These are phyloP conservation scores for Citrus hindsii DNA, from an alignment of 345 rosid genomes.

Conservation along the genomic window DNA sequence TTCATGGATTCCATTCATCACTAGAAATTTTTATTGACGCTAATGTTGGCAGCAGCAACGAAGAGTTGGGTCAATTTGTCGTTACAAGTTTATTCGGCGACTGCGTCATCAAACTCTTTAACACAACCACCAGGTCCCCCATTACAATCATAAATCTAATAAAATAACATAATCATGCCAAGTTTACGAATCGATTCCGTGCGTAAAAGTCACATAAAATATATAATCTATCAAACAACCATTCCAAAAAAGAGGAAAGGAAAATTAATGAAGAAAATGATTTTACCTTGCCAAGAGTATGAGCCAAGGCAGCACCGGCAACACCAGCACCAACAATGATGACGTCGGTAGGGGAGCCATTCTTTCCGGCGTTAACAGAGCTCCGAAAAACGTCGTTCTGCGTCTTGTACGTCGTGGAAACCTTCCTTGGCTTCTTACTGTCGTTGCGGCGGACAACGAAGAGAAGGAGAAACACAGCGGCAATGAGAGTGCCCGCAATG, in stretches of 20 bases:
- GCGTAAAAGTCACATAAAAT: too few relatives aligned
- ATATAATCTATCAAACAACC: background rate
- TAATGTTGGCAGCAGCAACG: too few relatives aligned
- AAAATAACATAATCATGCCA: constrained; percentile 3
- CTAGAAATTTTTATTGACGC: background rate
- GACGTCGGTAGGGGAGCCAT: constrained; percentile 34
- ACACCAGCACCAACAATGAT: constrained; percentile 87
- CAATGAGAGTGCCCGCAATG: constrained; percentile 29
- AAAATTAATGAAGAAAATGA: background rate
- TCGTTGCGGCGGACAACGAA: constrained; percentile 24
- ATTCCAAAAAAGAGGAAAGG: background rate
- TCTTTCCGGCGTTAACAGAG: background rate
- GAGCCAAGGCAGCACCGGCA: constrained; percentile 80
- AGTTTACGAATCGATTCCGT: background rate
- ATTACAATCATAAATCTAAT: background rate
- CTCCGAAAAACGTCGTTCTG: constrained; percentile 2
- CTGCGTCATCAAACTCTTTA: background rate
- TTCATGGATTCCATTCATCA: background rate
- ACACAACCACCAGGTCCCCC: background rate
- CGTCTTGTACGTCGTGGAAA: background rate
- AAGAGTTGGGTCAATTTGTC: background rate
- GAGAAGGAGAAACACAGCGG: constrained; percentile 26
- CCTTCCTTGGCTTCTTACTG: constrained; percentile 8
- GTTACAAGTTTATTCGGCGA: background rate
- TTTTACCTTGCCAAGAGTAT: constrained; percentile 69